Evolutionary conservation across 2,329 filamentous ascomycete species (phyloP), one percentile per base, ranked within the genome.

Genomic region (Diplodia scrobiculata): DNA sequence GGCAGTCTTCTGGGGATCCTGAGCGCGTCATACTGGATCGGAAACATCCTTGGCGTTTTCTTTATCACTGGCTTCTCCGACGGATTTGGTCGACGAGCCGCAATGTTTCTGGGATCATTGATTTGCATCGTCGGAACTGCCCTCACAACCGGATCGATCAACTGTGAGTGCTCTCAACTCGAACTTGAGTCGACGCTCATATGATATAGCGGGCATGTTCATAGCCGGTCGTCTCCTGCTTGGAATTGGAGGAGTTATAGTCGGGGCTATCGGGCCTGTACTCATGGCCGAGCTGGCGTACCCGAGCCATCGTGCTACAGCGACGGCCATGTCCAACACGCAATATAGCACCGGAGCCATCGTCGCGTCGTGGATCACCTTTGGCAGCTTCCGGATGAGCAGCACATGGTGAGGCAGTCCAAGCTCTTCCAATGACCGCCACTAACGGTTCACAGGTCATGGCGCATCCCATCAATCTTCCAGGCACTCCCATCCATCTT

Each of bases 301-400:
- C 10, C 63, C 63, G 4, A 65, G 50, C 36, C 63, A 65, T 27
- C 63, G 63, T 32, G 63, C 50, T 17, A 55, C 52, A 11, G 63
- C 63, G 7, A 65, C 63, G 4, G 63, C 63, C 13, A 54, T 65
- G 63, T 65, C 52, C 14, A 54, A 65, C 25, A 65, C 63, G 36
- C 50, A 55, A 10, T 65, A 65, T 6, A 65, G 50, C 51, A 65
- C 48, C 9, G 79, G 80, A 34, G 74, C 76, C 34, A 80, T 82
- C 65, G 71, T 82, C 48, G 79, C 80, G 19, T 76, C 80, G 27
- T 82, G 81, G 80, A 71, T 78, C 5, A 81, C 79, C n/a, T 82
- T 77, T 62, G 80, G 80, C 48, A 82, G 77, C 1, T 74, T 78
- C 29, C 75, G 76, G 48, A 80, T 81, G 21, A 48, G 68, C 29